Percentiles rank a stretch among this genome's conserved stretches.
Evolutionary conservation across 2,329 filamentous ascomycete species (phyloP).

Genomic region (Venturia asperata): DNA sequence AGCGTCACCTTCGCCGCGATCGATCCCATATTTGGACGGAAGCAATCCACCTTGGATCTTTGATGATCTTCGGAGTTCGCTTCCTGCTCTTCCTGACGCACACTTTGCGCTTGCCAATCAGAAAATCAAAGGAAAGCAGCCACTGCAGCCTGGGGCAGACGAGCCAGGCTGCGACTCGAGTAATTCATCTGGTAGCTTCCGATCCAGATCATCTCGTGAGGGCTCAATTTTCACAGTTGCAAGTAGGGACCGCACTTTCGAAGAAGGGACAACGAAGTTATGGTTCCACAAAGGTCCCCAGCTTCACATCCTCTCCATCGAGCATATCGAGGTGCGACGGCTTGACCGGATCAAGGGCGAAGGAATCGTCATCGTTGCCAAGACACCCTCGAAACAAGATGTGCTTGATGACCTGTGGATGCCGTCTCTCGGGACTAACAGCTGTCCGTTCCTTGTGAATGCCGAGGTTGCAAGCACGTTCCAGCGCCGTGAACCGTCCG

Average conservation of each 20-base stretch:
- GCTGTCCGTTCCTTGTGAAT: slow-evolving; percentile 18
- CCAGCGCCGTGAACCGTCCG: slow-evolving; percentile 11
- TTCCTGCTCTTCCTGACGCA: background rate
- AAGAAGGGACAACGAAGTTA: slow-evolving; percentile 8
- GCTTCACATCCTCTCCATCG: slow-evolving; percentile 4
- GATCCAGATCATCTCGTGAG: slow-evolving; percentile 15
- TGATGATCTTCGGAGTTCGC: slow-evolving; percentile 10
- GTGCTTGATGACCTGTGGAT: slow-evolving; percentile 19
- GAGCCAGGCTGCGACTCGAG: background rate
- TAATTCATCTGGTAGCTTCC: slow-evolving; percentile 17
- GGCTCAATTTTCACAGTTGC: slow-evolving; percentile 16
- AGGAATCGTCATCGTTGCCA: slow-evolving; percentile 14
- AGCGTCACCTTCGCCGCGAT: background rate
- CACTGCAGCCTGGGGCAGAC: background rate
- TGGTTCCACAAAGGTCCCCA: slow-evolving; percentile 16
- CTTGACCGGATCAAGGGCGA: slow-evolving; percentile 1
- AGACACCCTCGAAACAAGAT: slow-evolving; percentile 12
- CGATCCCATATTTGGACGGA: background rate
- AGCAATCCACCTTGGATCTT: slow-evolving; percentile 1
- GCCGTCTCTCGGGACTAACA: slow-evolving; percentile 11
- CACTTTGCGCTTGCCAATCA: background rate
- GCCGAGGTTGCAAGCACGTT: slow-evolving; percentile 13
- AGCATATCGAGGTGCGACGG: slow-evolving; percentile 17
- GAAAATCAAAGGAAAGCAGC: background rate
- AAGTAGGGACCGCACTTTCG: slow-evolving; percentile 10